Base-by-base conservation (phyloP, 208 protist genomes). In the Trypanosoma melophagium region DNA sequence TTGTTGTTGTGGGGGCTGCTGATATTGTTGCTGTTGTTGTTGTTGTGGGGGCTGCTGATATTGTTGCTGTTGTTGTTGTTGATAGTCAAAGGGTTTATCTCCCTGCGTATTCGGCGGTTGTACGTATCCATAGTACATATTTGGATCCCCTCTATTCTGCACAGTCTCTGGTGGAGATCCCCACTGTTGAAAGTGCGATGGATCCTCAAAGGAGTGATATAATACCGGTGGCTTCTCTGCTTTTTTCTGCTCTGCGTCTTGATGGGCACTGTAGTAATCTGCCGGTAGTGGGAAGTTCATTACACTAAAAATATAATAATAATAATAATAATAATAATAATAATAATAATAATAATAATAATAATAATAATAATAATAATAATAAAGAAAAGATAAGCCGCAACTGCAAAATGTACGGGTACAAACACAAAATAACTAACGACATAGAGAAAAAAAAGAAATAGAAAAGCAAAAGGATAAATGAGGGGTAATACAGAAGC, bases 141-240 rank as follows among this genome's bases (percentile, higher is more conserved):
- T 35, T 35, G 28, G 5, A 35, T 35, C 28, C 28, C 5, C 28
- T 35, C 28, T 35, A 35, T 35, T 35, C 28, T 35, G 28, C 1
- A 7, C 5, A 7, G 28, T 1, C 3, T 35, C 28, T 35, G 28
- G 28, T 0, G 57, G 14, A 19, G 40, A 31, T 0, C 19, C 44
- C 47, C 70, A 69, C 25, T 66, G 60, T 57, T 77, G 73, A 21
- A 70, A 62, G 40, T 72, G 56, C 40, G 45, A 71, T 42, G 75
- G 69, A 70, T 92, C 80, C 31, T 89, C 81, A 60, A 89, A 89
- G 59, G 69, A 51, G 60, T 89, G 75, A 54, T 77, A 71, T 3
- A 88, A 66, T 40, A 58, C 74, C 12, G 74, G 79, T 16, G 62
- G 54, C 21, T 74, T 57, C 21, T 53, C 66, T 75, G 4, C 22